A percentile compares a stretch with the other conserved stretches of the same genome.
These are phyloP conservation scores for Alternaria ventricosa DNA, from an alignment of 2,329 filamentous ascomycete genomes.

Conservation along the genomic window DNA sequence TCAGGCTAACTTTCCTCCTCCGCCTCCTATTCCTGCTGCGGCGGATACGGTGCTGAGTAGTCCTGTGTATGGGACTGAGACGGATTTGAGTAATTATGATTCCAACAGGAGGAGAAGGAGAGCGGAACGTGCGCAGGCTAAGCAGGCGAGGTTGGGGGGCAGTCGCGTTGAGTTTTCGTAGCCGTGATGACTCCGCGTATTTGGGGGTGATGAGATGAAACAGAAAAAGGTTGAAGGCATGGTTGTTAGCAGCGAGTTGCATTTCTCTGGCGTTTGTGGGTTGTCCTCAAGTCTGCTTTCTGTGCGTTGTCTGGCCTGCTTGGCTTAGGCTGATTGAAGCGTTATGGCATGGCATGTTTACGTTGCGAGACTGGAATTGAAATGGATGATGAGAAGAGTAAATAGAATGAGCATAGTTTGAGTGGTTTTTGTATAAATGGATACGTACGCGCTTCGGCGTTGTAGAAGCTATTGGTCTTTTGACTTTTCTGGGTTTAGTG, in stretches of 20 bases:
- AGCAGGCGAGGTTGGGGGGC: conserved; percentile 43
- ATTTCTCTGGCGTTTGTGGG: conserved; percentile 4
- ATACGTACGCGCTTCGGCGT: not conserved
- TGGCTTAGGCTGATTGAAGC: not conserved
- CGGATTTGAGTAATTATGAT: conserved; percentile 49
- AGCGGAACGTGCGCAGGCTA: conserved; percentile 49
- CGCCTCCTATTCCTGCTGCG: conserved; percentile 43
- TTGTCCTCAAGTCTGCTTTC: not conserved
- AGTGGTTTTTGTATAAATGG: not conserved
- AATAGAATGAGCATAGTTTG: conserved; percentile 1
- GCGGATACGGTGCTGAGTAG: conserved; percentile 45
- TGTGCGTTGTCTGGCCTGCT: not conserved
- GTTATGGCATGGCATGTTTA: not conserved
- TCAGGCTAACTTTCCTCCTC: conserved; percentile 32
- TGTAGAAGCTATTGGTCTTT: not conserved
- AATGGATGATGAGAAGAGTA: not conserved
- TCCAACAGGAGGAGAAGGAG: conserved; percentile 47
- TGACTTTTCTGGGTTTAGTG: too few relatives aligned
- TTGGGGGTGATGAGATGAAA: not conserved
- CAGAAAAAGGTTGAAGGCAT: not conserved
- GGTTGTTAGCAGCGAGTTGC: not conserved
- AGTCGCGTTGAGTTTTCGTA: conserved; percentile 51
- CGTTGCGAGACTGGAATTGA: not conserved
- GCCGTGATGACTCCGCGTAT: conserved; percentile 13
- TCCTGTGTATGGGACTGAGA: conserved; percentile 47